Evolutionary conservation across 345 rosid genomes (phyloP), one percentile per base, ranked within the genome.

Genomic region (Microthlaspi erraticum): DNA sequence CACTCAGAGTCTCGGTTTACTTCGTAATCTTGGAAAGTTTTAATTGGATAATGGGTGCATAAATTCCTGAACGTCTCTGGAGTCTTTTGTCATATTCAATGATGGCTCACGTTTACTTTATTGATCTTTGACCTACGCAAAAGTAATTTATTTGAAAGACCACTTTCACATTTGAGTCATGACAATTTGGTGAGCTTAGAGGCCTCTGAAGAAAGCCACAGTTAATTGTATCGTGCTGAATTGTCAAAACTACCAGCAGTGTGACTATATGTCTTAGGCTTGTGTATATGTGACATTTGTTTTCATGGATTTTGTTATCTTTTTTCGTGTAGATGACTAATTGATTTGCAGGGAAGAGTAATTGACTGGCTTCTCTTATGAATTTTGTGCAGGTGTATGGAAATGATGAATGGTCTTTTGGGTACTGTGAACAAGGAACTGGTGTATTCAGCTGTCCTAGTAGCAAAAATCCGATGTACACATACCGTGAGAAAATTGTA

Each of bases 401-500:
- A 62, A 85, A 86, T 2, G 95, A 89, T 18, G 99, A 94, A 75
- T 94, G 98, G 96, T 94, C 98, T 74, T 92, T 87, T 59, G 99
- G 99, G 52, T 94, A 83, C 70, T 92, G 97, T 48, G 97, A 92
- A 23, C 87, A 86, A 43, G 99, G 99, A 69, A 84, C 91, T 67
- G 99, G 99, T 60, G 98, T 89, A 50, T 94, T 92, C 72, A 83
- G 85, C 62, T 94, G 92, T 79, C 93, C 96, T 14, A 81, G 88
- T 59, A 81, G 88, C 72, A 84, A 81, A 79, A 94, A 94, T 74
- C 97, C 96, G 1, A 88, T 89, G 97, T 94, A 94, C 71, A 81
- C 93, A 7, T 92, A 84, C 56, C 90, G 91, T 57, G 98, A 94
- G 81, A 62, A 78, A 50, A 75, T 94, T 54, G 80, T 87, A 42